Evolutionary conservation across 148 eudicot genomes (phyloP).

Genomic region (Pharnaceum exiguum): DNA sequence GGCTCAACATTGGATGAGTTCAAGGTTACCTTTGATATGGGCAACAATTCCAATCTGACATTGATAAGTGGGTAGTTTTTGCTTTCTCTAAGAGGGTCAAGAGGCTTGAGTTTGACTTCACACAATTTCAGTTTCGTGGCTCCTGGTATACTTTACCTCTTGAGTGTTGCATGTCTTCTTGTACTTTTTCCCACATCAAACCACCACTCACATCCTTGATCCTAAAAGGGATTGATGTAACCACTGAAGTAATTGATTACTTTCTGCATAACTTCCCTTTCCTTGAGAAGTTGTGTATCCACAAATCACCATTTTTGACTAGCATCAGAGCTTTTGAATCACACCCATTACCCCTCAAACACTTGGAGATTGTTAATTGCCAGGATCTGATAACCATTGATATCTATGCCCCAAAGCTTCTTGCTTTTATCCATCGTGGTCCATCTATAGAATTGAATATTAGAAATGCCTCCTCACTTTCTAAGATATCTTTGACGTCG

Average conservation of each 20-base stretch:
- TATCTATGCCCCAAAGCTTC: constrained; percentile 6
- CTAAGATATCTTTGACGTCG: neutral
- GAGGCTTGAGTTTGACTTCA: too few relatives aligned
- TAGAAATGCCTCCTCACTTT: constrained; percentile 3
- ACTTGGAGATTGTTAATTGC: neutral
- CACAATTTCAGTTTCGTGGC: too few relatives aligned
- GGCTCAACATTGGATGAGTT: neutral
- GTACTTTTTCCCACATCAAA: too few relatives aligned
- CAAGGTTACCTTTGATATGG: constrained; percentile 1
- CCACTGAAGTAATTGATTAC: neutral
- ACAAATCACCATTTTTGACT: neutral
- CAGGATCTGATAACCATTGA: neutral
- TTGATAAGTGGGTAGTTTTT: constrained; percentile 15
- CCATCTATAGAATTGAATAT: neutral
- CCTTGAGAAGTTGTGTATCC: neutral
- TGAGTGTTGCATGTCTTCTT: too few relatives aligned
- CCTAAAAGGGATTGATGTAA: neutral
- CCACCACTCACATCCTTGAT: neutral
- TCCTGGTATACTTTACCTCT: too few relatives aligned
- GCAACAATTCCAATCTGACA: neutral
- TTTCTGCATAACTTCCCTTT: neutral
- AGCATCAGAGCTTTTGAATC: neutral
- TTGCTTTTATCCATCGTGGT: constrained; percentile 8
- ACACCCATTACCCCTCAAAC: neutral
- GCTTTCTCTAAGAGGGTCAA: constrained; percentile 5